Percentiles rank a stretch among this genome's conserved stretches.
Conservation (phyloP, 179 eudicot species). For the Vitellaria paradoxa region DNA sequence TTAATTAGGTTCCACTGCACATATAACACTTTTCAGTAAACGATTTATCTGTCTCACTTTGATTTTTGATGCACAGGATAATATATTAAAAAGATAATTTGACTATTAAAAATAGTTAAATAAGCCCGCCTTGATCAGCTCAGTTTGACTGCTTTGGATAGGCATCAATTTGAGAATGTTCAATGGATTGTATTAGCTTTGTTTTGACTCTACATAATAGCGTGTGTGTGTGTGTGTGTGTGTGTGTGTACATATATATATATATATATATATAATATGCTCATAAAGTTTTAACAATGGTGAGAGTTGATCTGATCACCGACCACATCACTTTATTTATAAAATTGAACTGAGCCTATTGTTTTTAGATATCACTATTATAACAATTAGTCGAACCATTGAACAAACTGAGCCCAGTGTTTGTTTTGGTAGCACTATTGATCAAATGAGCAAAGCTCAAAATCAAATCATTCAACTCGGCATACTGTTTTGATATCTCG, state of each 20-base stretch:
- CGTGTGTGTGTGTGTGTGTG: too few relatives aligned
- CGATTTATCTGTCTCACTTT: too few relatives aligned
- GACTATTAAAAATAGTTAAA: too few relatives aligned
- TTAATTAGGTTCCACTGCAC: not conserved
- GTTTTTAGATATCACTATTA: not conserved
- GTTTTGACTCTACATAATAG: not conserved
- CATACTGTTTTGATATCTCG: too few relatives aligned
- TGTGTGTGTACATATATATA: too few relatives aligned
- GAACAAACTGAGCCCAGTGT: too few relatives aligned
- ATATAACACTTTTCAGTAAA: too few relatives aligned
- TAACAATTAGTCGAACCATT: not conserved
- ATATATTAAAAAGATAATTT: not conserved
- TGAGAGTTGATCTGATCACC: not conserved
- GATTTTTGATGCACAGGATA: not conserved
- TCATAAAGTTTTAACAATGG: not conserved
- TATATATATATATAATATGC: not conserved
- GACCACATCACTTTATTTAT: too few relatives aligned
- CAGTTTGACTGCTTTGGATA: not conserved
- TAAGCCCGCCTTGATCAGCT: not conserved
- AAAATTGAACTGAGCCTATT: not conserved
- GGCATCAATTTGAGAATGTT: not conserved
- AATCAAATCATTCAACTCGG: too few relatives aligned
- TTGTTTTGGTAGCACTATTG: too few relatives aligned
- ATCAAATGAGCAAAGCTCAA: too few relatives aligned
- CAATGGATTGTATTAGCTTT: not conserved